Percentiles rank a stretch among this genome's conserved stretches.
Conservation (phyloP, 2,329 filamentous ascomycete species). For the Xylariomycetidae sp. region DNA sequence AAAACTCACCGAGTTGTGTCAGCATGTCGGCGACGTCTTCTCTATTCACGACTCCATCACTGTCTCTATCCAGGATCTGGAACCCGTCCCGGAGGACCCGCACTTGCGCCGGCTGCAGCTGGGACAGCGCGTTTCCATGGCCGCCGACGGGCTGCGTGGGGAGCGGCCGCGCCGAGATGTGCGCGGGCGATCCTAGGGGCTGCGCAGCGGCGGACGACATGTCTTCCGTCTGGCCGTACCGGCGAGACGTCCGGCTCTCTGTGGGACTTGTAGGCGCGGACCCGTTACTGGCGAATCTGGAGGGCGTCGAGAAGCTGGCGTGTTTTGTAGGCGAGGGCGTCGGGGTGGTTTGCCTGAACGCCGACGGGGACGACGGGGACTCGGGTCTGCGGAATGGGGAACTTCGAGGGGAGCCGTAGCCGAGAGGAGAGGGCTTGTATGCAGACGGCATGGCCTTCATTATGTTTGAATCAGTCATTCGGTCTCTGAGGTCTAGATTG, state of each 20-base stretch:
- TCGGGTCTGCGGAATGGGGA: conserved; percentile 61
- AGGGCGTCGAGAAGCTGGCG: conserved; percentile 39
- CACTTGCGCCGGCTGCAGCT: conserved; percentile 76
- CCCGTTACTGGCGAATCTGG: conserved; percentile 33
- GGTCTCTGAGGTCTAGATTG: conserved; percentile 8
- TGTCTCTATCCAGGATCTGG: conserved; percentile 85
- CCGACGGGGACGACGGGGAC: conserved; percentile 61
- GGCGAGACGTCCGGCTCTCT: conserved; percentile 26
- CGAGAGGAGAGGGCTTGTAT: conserved; percentile 68
- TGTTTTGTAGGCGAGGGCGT: conserved; percentile 55
- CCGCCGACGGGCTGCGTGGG: conserved; percentile 31
- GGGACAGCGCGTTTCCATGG: conserved; percentile 56
- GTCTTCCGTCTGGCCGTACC: conserved; percentile 11
- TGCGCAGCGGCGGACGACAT: conserved; percentile 13
- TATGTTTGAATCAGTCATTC: conserved; percentile 1
- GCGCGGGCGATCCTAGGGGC: conserved; percentile 29
- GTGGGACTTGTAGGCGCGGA: conserved; percentile 34
- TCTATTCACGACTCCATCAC: conserved; percentile 75
- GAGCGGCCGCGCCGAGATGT: conserved; percentile 26
- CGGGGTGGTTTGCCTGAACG: conserved; percentile 61
- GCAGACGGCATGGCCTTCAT: conserved; percentile 47
- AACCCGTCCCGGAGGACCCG: conserved; percentile 88
- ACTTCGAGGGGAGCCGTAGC: conserved; percentile 64
- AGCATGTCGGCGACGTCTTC: conserved; percentile 88
- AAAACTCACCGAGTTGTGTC: conserved; percentile 65